Base-by-base conservation (phyloP, 768 basidiomycete genomes). In the Podaxis sp. region DNA sequence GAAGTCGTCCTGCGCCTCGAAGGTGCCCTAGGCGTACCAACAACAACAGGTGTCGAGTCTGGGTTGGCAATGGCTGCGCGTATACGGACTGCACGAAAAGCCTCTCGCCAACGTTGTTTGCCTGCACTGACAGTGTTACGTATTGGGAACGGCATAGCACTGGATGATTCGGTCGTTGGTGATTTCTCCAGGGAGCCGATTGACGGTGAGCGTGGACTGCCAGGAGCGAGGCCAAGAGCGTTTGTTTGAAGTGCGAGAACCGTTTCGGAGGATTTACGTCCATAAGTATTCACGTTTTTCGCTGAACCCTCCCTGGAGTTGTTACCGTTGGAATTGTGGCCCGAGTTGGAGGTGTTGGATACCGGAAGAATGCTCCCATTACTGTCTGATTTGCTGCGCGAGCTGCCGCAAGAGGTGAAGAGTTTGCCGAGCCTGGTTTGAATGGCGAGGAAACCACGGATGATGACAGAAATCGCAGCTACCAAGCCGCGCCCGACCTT, bases 101-200 rank as follows among this genome's bases (percentile, higher is more conserved):
- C 80, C 49, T 79, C 77, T 55, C 69, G 72, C 82, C 81, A 82
- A 9, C 80, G 74, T 51, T 78, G 70, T 63, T 74, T 80, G 0
- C 79, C 80, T 8, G 67, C 62, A 3, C 74, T 70, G 3, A 73
- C 63, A 15, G 71, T 55, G 3, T 68, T 62, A 17, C 66, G 17
- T 13, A 60, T 59, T 15, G 63, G 36, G 59, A 61, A 60, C 19
- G 57, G 50, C 11, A 51, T 55, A 19, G 13, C 15, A n/a, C 12
- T 43, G 47, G 54, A 17, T 50, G 63, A 19, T 41, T 62, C 58
- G 62, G 33, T 5, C 27, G 29, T 8, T 51, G 41, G 38, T 55
- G 59, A 7, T 71, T 72, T 54, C 68, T 70, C n/a, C 72, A 72
- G 60, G 29, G 22, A 27, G 63, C 67, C 19, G 63, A 66, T 49